Conservation (phyloP, 2,329 filamentous ascomycete species). For the Fusarium paranaense region DNA sequence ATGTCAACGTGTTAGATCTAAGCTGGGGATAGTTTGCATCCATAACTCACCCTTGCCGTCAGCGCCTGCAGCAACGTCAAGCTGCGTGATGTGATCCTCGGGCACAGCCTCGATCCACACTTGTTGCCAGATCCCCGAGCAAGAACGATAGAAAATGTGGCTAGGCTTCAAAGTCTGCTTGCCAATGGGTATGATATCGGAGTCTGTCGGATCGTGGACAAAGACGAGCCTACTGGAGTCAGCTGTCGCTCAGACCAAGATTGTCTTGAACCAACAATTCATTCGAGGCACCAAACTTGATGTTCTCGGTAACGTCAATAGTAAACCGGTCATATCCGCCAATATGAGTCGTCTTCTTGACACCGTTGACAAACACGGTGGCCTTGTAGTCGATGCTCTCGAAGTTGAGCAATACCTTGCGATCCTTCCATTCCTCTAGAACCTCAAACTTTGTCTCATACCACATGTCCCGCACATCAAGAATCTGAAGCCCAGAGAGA, state of each 20-base stretch:
- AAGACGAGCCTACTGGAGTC: constrained; percentile 54
- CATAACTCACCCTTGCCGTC: constrained; percentile 11
- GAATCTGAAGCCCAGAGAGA: constrained; percentile 61
- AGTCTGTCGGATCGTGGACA: constrained; percentile 76
- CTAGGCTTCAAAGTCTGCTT: constrained; percentile 69
- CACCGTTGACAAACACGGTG: constrained; percentile 21
- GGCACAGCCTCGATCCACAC: constrained; percentile 78
- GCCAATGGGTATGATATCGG: constrained; percentile 71
- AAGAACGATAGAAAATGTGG: constrained; percentile 79
- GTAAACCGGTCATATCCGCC: constrained; percentile 30
- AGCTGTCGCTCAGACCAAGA: not conserved
- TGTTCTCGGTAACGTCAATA: constrained; percentile 9
- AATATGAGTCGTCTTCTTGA: constrained; percentile 22
- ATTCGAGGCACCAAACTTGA: constrained; percentile 24
- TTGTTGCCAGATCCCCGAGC: constrained; percentile 79
- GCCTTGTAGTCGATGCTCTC: constrained; percentile 34
- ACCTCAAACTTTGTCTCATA: constrained; percentile 52
- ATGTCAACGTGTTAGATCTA: not conserved
- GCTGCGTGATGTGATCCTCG: constrained; percentile 64
- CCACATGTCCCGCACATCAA: constrained; percentile 59
- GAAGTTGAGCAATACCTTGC: constrained; percentile 21
- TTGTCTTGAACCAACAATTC: constrained; percentile 3
- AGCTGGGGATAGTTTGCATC: no score
- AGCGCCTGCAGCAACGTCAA: constrained; percentile 69
- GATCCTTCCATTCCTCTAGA: constrained; percentile 3